Evolutionary conservation across 2,329 filamentous ascomycete genomes (phyloP).

Genomic region (Monilinia aucupariae): DNA sequence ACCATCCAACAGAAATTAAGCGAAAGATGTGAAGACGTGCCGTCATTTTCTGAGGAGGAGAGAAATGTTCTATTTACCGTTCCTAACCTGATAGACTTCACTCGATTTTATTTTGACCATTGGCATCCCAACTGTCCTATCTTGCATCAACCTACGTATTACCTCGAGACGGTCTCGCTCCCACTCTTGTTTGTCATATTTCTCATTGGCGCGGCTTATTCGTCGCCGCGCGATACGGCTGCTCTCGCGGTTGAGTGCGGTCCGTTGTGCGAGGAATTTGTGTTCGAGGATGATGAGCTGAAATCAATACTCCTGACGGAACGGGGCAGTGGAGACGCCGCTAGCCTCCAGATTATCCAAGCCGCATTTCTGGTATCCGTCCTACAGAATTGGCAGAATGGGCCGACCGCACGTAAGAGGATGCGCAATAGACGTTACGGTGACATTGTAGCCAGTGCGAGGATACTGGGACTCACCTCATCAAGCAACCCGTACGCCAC

Average conservation of each 20-base stretch:
- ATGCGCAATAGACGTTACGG: slow-evolving; percentile 8
- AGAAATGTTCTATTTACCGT: slow-evolving; percentile 32
- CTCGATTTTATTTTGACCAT: slow-evolving; percentile 29
- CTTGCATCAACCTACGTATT: slow-evolving; percentile 16
- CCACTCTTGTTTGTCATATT: slow-evolving; percentile 18
- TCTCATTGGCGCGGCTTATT: slow-evolving; percentile 16
- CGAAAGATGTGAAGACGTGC: not conserved
- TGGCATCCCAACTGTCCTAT: slow-evolving; percentile 17
- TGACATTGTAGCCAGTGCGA: not conserved
- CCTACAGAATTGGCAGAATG: slow-evolving; percentile 11
- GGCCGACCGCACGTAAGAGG: not conserved
- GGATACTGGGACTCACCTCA: not conserved
- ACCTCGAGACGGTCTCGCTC: slow-evolving; percentile 13
- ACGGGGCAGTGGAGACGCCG: not conserved
- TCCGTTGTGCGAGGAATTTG: slow-evolving; percentile 15
- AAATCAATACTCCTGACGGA: not conserved
- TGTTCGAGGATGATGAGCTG: slow-evolving; percentile 9
- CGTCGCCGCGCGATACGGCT: slow-evolving; percentile 15
- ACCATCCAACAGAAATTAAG: not conserved
- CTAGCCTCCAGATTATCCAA: slow-evolving; percentile 10
- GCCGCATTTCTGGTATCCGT: slow-evolving; percentile 10
- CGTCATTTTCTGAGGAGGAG: not conserved
- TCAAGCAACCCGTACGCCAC: slow-evolving; percentile 2
- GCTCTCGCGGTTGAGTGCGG: slow-evolving; percentile 6
- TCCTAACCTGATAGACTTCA: slow-evolving; percentile 38